phyloP scores from a whole-genome alignment of 2,329 filamentous ascomycete genomes.

The Sporothrix globosa region DNA sequence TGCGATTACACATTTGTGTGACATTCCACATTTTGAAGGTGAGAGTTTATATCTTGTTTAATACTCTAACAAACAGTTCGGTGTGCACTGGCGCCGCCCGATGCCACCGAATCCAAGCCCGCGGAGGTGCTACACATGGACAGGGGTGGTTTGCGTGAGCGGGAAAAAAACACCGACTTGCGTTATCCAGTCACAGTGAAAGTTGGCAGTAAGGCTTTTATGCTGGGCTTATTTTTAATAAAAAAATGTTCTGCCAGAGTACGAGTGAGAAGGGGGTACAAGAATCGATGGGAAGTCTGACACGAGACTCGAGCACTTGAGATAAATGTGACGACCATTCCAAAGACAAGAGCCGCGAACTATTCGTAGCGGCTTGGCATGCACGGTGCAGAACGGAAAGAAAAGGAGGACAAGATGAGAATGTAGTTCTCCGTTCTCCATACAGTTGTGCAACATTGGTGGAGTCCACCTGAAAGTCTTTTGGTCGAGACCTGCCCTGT shows the following conservation, averaged over 20 bases:
- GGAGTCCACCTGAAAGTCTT: background rate
- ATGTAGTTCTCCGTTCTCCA: too few species aligned
- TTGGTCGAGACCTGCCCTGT: background rate
- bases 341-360: background rate
- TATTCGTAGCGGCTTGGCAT: background rate
- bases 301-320: background rate
- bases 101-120: conserved; percentile 16
- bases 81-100: conserved; percentile 12
- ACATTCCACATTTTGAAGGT: background rate
- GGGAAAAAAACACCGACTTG: conserved; percentile 3
- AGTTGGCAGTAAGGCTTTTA: background rate
- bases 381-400: background rate
- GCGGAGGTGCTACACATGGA: conserved; percentile 8
- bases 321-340: background rate
- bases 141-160: background rate
- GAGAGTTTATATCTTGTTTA: too few species aligned
- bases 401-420: background rate
- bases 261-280: background rate
- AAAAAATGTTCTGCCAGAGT: background rate
- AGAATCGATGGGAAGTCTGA: background rate
- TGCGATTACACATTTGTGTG: background rate
- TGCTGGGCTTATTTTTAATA: background rate
- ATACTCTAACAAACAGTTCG: background rate
- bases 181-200: background rate
- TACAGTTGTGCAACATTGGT: background rate